These are phyloP conservation scores for Rhynchospora breviuscula DNA, from an alignment of 176 grass and related monocot genomes.

Conservation along the genomic window DNA sequence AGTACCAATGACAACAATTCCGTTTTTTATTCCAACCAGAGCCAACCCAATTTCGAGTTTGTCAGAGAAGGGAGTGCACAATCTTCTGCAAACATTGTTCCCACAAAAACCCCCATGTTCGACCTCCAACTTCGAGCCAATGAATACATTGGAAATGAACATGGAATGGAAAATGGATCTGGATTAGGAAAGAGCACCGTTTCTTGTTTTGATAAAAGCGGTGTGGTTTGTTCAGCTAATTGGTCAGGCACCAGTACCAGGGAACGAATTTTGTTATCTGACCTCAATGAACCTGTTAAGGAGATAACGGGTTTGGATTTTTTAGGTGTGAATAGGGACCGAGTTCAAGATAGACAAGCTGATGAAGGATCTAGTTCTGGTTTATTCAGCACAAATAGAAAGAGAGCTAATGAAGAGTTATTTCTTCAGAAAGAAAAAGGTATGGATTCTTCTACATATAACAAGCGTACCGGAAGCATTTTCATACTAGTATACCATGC, in stretches of 20 bases:
- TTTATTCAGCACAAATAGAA: constrained; percentile 35
- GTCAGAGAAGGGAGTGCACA: constrained; percentile 66
- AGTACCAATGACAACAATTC: constrained; percentile 22
- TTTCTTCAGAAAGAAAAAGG: constrained; percentile 46
- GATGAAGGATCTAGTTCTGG: constrained; percentile 56
- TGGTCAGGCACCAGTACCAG: not conserved
- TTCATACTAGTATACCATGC: not conserved
- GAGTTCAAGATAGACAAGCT: constrained; percentile 30
- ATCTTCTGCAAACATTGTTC: constrained; percentile 57
- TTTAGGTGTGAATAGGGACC: constrained; percentile 44
- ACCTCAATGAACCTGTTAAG: constrained; percentile 56
- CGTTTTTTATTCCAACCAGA: constrained; percentile 30
- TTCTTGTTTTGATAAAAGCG: constrained; percentile 10
- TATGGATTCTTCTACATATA: constrained; percentile 22
- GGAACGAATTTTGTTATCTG: constrained; percentile 25
- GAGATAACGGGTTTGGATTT: constrained; percentile 43
- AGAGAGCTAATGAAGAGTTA: constrained; percentile 32
- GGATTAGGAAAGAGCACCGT: not conserved
- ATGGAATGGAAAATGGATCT: constrained; percentile 27
- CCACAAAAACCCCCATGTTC: constrained; percentile 41
- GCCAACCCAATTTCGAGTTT: constrained; percentile 46
- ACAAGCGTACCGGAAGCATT: not conserved
- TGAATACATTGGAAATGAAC: constrained; percentile 48
- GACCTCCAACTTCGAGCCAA: constrained; percentile 58
- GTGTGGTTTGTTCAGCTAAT: not conserved